Percentiles rank a stretch among this genome's conserved stretches.
Evolutionary conservation across 2,329 filamentous ascomycete genomes (phyloP).

Genomic region (Cercospora sp.): DNA sequence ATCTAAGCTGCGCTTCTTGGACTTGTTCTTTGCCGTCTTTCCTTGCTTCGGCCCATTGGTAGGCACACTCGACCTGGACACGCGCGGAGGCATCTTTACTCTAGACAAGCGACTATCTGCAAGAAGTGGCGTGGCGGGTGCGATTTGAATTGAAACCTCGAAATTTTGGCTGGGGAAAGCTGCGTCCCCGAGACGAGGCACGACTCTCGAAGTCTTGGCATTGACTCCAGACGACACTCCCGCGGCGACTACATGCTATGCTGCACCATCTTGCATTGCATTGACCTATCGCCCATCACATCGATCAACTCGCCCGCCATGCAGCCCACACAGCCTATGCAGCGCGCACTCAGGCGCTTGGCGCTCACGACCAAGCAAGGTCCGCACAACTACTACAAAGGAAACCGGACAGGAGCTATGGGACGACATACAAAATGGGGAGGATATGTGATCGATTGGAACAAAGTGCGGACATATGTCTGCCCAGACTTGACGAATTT

Average conservation of each 20-base stretch:
- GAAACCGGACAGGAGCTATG: slow-evolving; percentile 84
- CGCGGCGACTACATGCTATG: slow-evolving; percentile 12
- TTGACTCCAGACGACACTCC: slow-evolving; percentile 5
- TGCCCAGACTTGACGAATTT: slow-evolving; percentile 71
- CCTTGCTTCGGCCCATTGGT: slow-evolving; percentile 31
- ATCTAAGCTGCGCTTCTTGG: slow-evolving; percentile 58
- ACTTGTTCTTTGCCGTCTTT: slow-evolving; percentile 43
- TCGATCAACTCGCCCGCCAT: slow-evolving; percentile 28
- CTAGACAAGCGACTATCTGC: neutral
- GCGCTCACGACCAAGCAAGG: slow-evolving; percentile 89
- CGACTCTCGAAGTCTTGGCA: slow-evolving; percentile 1
- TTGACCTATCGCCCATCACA: neutral
- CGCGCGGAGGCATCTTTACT: slow-evolving; percentile 47
- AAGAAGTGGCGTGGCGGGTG: neutral
- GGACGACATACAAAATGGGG: slow-evolving; percentile 81
- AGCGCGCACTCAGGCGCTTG: slow-evolving; percentile 69
- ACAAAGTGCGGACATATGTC: slow-evolving; percentile 87
- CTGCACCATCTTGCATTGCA: slow-evolving; percentile 1
- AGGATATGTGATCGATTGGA: slow-evolving; percentile 79
- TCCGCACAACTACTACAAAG: slow-evolving; percentile 95
- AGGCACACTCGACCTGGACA: slow-evolving; percentile 42
- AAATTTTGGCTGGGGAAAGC: slow-evolving; percentile 22
- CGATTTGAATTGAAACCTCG: neutral
- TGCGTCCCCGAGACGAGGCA: slow-evolving; percentile 9
- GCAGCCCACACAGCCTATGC: slow-evolving; percentile 67